Percentiles rank a stretch among this genome's conserved stretches.
These are phyloP conservation scores for Blastomyces gilchristii DNA, from an alignment of 2,329 filamentous ascomycete species.

Conservation along the genomic window DNA sequence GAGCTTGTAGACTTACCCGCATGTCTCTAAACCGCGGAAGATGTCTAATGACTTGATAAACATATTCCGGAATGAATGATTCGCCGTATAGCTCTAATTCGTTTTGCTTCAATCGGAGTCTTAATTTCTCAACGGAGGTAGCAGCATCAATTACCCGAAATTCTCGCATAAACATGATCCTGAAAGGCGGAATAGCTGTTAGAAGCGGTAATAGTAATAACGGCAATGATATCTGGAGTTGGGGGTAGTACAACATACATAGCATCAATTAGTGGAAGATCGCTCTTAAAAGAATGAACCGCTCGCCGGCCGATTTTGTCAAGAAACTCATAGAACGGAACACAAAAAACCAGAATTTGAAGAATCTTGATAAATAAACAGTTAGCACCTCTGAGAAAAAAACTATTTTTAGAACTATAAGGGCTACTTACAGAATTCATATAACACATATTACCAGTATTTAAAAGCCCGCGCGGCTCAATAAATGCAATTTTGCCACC, in stretches of 20 bases:
- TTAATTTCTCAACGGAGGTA: constrained; percentile 60
- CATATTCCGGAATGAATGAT: constrained; percentile 83
- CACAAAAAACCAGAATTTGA: constrained; percentile 88
- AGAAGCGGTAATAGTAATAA: constrained; percentile 7
- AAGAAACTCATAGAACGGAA: constrained; percentile 88
- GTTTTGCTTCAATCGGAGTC: constrained; percentile 62
- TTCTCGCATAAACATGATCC: constrained; percentile 93
- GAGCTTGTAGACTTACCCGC: constrained; percentile 51
- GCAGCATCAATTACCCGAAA: constrained; percentile 80
- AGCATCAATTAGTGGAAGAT: constrained; percentile 85
- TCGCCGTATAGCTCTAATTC: constrained; percentile 87
- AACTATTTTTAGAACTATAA: background rate
- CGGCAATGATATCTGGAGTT: background rate
- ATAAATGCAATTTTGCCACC: constrained; percentile 64
- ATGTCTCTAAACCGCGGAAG: constrained; percentile 84
- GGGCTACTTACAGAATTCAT: constrained; percentile 85
- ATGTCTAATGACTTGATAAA: constrained; percentile 84
- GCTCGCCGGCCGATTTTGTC: constrained; percentile 76
- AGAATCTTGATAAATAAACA: constrained; percentile 53
- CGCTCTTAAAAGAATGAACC: constrained; percentile 84
- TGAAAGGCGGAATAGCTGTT: constrained; percentile 25
- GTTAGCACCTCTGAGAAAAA: constrained; percentile 26
- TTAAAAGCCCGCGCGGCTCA: constrained; percentile 85
- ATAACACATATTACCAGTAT: constrained; percentile 98
- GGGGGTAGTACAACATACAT: constrained; percentile 50